Evolutionary conservation across 371 early-diverging fungal genomes (phyloP), one percentile per base, ranked within the genome.

Genomic region (Mucor racemosus): DNA sequence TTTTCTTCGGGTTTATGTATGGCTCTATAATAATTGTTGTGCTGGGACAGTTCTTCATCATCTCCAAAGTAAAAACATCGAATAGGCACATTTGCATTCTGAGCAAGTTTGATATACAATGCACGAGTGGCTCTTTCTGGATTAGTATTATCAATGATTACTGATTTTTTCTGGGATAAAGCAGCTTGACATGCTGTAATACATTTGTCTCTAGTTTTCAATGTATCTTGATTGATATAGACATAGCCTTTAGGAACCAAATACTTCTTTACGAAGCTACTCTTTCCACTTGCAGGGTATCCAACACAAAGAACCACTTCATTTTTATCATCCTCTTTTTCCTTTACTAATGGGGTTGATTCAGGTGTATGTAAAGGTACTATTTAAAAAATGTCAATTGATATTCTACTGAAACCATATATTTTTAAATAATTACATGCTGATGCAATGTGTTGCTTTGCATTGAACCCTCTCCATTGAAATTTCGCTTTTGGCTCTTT

Each of bases 221-320:
- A 79, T 7, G 84, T 88, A 72, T 96, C 88, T 77, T 86, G 95
- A 74, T 95, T 96, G 62, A 96, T 82, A 63, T 91, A 86, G 19
- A 82, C 85, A 67, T 93, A 94, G 0, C 89, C 90, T 34, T 86
- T 76, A 1, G 87, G 81, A 7, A 85, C 71, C 39, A 94, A 74
- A 39, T 90, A 80, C 17, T 72, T 82, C 2, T 75, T 75, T 5
- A 88, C 86, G 79, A 95, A 94, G 4, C 84, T 86, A 0, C 92
- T 86, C 73, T 96, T 97, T n/a, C 97, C 97, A 33, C 88, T 83
- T 0, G 94, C 97, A 1, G 97, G 96, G 15, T 82, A 86, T 0
- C 97, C 97, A 39, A 92, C 91, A 55, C 91, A 84, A 1, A 97
- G 68, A 36, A 96, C 75, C 26, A 97, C 36, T 35, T 95, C 68